These are phyloP conservation scores for Colletotrichum sidae DNA, from an alignment of 2,329 filamentous ascomycete genomes.

Conservation along the genomic window DNA sequence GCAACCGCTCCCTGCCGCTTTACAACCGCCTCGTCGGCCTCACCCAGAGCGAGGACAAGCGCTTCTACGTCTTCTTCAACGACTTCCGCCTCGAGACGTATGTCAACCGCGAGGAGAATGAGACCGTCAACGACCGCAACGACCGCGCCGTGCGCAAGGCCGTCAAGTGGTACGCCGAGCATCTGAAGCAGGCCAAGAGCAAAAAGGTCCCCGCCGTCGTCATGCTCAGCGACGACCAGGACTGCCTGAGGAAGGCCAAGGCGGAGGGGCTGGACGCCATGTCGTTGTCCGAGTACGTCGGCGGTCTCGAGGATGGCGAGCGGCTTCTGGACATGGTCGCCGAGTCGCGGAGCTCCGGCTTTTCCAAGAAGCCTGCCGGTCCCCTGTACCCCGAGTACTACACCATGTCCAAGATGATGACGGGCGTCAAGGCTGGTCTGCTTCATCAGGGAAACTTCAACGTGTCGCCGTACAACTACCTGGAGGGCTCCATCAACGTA, in stretches of 20 bases:
- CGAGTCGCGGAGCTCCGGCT: constrained; percentile 77
- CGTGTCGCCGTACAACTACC: constrained; percentile 96
- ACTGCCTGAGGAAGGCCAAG: constrained; percentile 86
- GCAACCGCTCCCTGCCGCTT: constrained; percentile 91
- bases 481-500: constrained; percentile 92
- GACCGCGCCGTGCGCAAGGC: constrained; percentile 90
- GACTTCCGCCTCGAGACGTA: constrained; percentile 96
- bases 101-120: constrained; percentile 77
- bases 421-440: constrained; percentile 87
- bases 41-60: constrained; percentile 95
- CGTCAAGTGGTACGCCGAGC: constrained; percentile 89
- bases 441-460: constrained; percentile 96
- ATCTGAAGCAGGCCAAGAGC: constrained; percentile 75
- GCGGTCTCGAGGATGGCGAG: constrained; percentile 84
- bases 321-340: constrained; percentile 93
- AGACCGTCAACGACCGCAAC: constrained; percentile 96
- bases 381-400: constrained; percentile 92
- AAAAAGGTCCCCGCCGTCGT: constrained; percentile 80
- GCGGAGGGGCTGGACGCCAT: constrained; percentile 77
- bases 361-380: constrained; percentile 70
- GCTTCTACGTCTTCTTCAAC: constrained; percentile 99
- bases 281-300: constrained; percentile 82
- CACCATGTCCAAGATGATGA: constrained; percentile 92
- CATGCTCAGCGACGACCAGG: constrained; percentile 93
- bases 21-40: constrained; percentile 93